phyloP scores from a whole-genome alignment of 169 alveolate genomes.

The Besnoitia besnoiti region DNA sequence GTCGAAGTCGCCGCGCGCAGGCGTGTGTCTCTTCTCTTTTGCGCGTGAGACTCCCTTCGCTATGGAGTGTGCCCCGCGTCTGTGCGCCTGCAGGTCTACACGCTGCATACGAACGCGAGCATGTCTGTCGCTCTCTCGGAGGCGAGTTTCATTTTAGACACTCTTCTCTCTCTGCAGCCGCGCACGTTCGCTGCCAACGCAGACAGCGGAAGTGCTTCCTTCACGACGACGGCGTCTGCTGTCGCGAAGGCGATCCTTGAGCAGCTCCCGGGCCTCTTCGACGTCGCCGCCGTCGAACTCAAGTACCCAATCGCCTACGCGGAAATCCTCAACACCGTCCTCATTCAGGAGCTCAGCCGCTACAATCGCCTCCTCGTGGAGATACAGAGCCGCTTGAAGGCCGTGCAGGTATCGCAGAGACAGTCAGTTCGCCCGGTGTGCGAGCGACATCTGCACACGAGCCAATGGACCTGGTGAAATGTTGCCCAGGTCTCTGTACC shows the following conservation, averaged over 20 bases:
- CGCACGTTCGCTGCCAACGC: slow-evolving; percentile 19
- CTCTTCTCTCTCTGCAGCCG: slow-evolving; percentile 39
- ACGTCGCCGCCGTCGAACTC: slow-evolving; percentile 81
- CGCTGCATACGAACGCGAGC: slow-evolving; percentile 92
- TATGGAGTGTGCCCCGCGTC: background rate
- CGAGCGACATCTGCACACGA: background rate
- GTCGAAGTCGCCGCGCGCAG: too few species aligned
- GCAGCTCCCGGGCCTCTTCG: slow-evolving; percentile 83
- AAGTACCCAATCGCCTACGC: slow-evolving; percentile 88
- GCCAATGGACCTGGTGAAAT: background rate
- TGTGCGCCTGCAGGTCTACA: slow-evolving; percentile 76
- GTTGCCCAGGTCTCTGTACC: background rate
- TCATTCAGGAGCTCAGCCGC: slow-evolving; percentile 88
- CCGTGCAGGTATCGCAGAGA: slow-evolving; percentile 58
- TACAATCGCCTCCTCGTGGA: slow-evolving; percentile 85
- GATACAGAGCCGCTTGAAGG: slow-evolving; percentile 75
- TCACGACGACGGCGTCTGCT: slow-evolving; percentile 17
- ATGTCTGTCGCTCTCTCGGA: slow-evolving; percentile 89
- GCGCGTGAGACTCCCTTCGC: too few species aligned
- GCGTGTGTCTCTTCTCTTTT: too few species aligned
- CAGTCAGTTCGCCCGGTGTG: background rate
- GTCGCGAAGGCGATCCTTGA: slow-evolving; percentile 72
- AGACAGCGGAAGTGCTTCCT: slow-evolving; percentile 7
- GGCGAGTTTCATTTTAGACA: slow-evolving; percentile 15
- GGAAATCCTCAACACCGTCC: slow-evolving; percentile 90